Evolutionary conservation across 2,329 filamentous ascomycete species (phyloP).

Genomic region (Mariannaea elegans): DNA sequence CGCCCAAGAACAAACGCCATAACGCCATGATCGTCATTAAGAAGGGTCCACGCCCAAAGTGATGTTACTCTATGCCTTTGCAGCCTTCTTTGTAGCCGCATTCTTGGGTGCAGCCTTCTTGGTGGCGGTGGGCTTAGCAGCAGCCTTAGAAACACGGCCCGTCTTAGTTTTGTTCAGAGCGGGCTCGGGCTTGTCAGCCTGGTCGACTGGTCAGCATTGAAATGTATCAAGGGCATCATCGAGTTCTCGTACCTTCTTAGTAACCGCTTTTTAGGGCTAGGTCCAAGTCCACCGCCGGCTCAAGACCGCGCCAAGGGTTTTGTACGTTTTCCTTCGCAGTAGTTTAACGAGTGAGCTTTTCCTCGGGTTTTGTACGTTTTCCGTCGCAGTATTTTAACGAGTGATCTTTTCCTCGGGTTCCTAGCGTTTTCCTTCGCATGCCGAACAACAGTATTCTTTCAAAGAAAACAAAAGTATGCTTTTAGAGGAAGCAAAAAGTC

Average conservation of each 20-base stretch:
- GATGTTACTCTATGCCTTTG: slow-evolving; percentile 48
- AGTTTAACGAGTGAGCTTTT: too few relatives aligned
- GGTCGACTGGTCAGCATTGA: background rate
- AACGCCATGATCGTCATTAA: slow-evolving; percentile 52
- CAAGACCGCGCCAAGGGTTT: too few relatives aligned
- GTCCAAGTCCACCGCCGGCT: too few relatives aligned
- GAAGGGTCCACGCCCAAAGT: slow-evolving; percentile 39
- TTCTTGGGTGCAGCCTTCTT: slow-evolving; percentile 57
- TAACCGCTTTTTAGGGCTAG: too few relatives aligned
- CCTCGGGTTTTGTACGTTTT: too few relatives aligned
- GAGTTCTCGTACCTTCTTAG: slow-evolving; percentile 30
- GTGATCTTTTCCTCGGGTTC: too few relatives aligned
- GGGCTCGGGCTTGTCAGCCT: slow-evolving; percentile 60
- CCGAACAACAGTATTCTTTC: too few relatives aligned
- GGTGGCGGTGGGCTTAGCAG: slow-evolving; percentile 56
- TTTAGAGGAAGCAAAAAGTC: too few relatives aligned
- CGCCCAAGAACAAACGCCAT: slow-evolving; percentile 42
- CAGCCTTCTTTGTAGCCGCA: slow-evolving; percentile 56
- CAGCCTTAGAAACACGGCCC: slow-evolving; percentile 80
- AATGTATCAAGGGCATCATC: background rate
- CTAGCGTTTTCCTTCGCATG: too few relatives aligned
- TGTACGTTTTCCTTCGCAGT: too few relatives aligned
- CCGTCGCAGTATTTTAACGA: too few relatives aligned
- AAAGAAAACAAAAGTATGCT: too few relatives aligned
- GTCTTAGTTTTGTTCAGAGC: slow-evolving; percentile 84